These are phyloP conservation scores for Penicillium longicatenatum DNA, from an alignment of 495 filamentous ascomycete species.

Conservation along the genomic window DNA sequence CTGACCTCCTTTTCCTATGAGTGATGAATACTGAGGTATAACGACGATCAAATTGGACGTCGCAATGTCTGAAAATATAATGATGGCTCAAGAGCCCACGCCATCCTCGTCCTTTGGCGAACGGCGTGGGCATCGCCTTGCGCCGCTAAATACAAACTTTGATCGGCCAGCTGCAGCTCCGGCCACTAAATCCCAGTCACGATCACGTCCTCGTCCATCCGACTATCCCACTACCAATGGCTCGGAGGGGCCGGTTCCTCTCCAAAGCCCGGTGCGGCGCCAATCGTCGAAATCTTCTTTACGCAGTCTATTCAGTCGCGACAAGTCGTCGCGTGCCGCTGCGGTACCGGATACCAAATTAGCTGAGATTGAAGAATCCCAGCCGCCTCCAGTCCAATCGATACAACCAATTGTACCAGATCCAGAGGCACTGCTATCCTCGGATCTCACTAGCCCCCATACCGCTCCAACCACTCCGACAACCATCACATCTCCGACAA, in stretches of 20 bases:
- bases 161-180: constrained; percentile 30
- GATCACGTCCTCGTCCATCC: constrained; percentile 42
- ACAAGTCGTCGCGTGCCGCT: constrained; percentile 31
- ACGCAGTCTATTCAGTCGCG: constrained; percentile 43
- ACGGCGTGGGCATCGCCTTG: constrained; percentile 40
- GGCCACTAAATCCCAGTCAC: constrained; percentile 10
- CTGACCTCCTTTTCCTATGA: constrained; percentile 21
- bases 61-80: constrained; percentile 17
- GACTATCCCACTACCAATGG: constrained; percentile 37
- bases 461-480: constrained; percentile 32
- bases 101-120: constrained; percentile 35
- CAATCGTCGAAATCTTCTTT: constrained; percentile 45
- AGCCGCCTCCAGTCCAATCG: constrained; percentile 5
- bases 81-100: constrained; percentile 9
- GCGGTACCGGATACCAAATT: constrained; percentile 31
- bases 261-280: constrained; percentile 33
- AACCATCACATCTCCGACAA: constrained; percentile 31
- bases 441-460: constrained; percentile 28
- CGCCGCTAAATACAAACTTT: constrained; percentile 46
- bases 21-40: constrained; percentile 3
- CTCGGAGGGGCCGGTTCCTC: constrained; percentile 34
- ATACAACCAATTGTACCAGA: constrained; percentile 12
- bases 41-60: constrained; percentile 2
- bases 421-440: constrained; percentile 28
- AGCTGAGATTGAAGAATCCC: constrained; percentile 38